Evolutionary conservation across 2,329 filamentous ascomycete species (phyloP).

Genomic region (Claviceps maximensis): DNA sequence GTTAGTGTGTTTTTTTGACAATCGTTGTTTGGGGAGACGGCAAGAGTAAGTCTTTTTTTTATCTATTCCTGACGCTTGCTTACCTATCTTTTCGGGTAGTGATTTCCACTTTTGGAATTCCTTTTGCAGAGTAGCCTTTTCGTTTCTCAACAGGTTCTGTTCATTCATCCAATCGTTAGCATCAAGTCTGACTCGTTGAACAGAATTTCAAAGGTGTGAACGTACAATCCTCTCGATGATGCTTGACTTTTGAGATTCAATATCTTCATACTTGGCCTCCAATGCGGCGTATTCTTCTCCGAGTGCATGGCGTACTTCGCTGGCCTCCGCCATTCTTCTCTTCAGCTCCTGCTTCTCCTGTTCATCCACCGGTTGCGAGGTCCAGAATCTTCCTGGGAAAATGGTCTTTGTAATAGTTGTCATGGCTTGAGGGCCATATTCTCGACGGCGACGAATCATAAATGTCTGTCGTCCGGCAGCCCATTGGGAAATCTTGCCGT

Average conservation of each 20-base stretch:
- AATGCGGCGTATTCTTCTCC: slow-evolving; percentile 20
- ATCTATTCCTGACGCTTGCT: slow-evolving; percentile 14
- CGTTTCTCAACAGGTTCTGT: slow-evolving; percentile 36
- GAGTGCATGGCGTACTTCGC: slow-evolving; percentile 21
- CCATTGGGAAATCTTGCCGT: slow-evolving; percentile 50
- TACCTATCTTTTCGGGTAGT: slow-evolving; percentile 60
- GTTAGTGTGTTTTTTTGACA: slow-evolving; percentile 9
- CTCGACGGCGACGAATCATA: slow-evolving; percentile 54
- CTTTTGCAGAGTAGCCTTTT: slow-evolving; percentile 57
- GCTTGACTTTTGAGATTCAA: slow-evolving; percentile 30
- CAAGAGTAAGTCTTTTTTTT: background rate
- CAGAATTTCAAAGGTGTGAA: background rate
- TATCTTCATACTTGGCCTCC: slow-evolving; percentile 24
- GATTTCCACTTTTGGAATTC: slow-evolving; percentile 50
- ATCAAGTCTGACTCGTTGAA: slow-evolving; percentile 6
- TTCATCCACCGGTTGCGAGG: slow-evolving; percentile 59
- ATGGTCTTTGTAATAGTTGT: slow-evolving; percentile 56
- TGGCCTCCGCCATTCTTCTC: slow-evolving; percentile 32
- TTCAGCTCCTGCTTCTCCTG: slow-evolving; percentile 50
- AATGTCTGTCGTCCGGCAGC: slow-evolving; percentile 54
- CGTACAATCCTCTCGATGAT: slow-evolving; percentile 26
- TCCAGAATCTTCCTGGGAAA: slow-evolving; percentile 54
- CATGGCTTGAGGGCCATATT: slow-evolving; percentile 65
- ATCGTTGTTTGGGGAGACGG: background rate
- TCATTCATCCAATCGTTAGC: slow-evolving; percentile 6